Evolutionary conservation across 306 rosid genomes (phyloP).

Genomic region (Ammopiptanthus mongolicus): DNA sequence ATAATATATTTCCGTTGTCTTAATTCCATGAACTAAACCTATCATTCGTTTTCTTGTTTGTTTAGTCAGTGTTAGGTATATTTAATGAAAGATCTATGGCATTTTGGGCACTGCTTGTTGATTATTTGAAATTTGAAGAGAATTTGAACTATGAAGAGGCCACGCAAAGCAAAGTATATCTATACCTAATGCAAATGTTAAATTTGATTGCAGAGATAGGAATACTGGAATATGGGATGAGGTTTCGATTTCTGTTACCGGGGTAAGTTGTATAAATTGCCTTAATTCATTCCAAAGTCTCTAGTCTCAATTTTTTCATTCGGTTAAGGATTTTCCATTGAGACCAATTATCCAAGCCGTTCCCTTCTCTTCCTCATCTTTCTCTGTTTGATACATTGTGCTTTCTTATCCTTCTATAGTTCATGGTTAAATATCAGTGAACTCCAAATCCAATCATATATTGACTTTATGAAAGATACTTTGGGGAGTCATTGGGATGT

Average conservation of each 20-base stretch:
- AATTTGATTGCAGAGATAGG: slow-evolving; percentile 68
- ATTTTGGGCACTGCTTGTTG: neutral
- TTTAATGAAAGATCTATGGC: neutral
- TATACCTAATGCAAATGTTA: slow-evolving; percentile 20
- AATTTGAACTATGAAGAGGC: slow-evolving; percentile 4
- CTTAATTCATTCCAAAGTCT: slow-evolving; percentile 10
- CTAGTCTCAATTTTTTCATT: neutral
- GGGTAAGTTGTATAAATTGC: slow-evolving; percentile 61
- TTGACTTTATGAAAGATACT: neutral
- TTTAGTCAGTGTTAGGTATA: neutral
- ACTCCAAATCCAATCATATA: slow-evolving; percentile 1
- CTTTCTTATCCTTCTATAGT: neutral
- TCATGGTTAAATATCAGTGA: slow-evolving; percentile 14
- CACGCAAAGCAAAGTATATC: neutral
- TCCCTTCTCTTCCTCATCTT: neutral
- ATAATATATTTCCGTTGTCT: neutral
- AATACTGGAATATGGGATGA: slow-evolving; percentile 99
- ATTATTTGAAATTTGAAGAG: slow-evolving; percentile 10
- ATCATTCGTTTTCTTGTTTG: neutral
- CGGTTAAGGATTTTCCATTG: neutral
- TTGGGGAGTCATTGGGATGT: slow-evolving; percentile 6
- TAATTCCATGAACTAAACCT: neutral
- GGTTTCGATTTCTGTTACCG: slow-evolving; percentile 68
- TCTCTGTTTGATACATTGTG: neutral
- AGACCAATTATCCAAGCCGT: neutral